Percentiles rank a stretch among this genome's conserved stretches.
Conservation (phyloP, 2,329 filamentous ascomycete genomes). For the Colletotrichum melonis region DNA sequence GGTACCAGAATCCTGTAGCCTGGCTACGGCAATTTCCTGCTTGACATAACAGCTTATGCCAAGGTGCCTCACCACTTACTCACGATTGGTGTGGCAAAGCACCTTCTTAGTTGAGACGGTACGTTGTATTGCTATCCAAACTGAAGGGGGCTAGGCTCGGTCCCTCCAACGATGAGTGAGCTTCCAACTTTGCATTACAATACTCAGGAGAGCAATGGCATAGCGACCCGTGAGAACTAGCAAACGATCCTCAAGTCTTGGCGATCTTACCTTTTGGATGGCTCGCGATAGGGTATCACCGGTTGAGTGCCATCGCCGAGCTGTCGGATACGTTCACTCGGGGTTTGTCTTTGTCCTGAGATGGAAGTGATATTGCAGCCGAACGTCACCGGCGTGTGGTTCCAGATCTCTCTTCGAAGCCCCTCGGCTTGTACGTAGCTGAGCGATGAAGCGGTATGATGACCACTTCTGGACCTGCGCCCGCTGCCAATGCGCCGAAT, state of each 20-base stretch:
- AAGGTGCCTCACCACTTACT: neutral
- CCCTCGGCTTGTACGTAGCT: neutral
- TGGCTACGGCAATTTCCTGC: neutral
- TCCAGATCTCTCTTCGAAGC: neutral
- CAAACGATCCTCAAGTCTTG: neutral
- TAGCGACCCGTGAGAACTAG: neutral
- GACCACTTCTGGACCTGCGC: neutral
- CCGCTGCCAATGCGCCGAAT: constrained; percentile 15
- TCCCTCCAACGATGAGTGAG: neutral
- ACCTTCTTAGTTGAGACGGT: neutral
- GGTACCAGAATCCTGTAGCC: neutral
- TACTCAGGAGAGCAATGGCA: neutral
- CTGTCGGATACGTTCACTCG: neutral
- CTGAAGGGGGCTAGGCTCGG: neutral
- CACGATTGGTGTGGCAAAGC: neutral
- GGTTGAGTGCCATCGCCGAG: neutral
- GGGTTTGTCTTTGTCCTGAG: neutral
- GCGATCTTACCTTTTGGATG: neutral
- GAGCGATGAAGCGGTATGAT: neutral
- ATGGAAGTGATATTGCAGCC: neutral
- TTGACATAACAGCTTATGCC: neutral
- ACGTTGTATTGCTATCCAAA: neutral
- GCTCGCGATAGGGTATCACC: neutral
- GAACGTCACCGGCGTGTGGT: neutral
- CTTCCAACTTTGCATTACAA: neutral